These are phyloP conservation scores for Bacterosira constricta DNA, from an alignment of 108 stramenopile genomes.

Conservation along the genomic window DNA sequence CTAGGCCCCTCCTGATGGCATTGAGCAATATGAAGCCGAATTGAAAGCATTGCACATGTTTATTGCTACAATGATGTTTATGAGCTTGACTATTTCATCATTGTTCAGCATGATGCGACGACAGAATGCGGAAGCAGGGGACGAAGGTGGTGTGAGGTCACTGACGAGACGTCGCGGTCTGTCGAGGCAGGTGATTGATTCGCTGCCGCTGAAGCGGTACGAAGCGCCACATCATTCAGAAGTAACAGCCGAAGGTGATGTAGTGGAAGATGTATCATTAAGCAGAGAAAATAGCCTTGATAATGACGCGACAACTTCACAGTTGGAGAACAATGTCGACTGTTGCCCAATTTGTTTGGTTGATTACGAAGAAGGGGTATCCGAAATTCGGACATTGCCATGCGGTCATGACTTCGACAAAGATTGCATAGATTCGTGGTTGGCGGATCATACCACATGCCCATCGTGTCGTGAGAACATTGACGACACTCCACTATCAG, in stretches of 20 bases:
- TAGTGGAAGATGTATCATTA: constrained; percentile 6
- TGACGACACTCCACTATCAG: constrained; percentile 6
- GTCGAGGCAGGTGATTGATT: constrained; percentile 39
- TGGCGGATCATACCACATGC: constrained; percentile 26
- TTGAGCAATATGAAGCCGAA: constrained; percentile 43
- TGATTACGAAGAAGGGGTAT: constrained; percentile 49
- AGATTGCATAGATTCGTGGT: constrained; percentile 58
- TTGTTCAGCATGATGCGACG: constrained; percentile 40
- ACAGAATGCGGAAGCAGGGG: constrained; percentile 11
- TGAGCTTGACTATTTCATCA: constrained; percentile 35
- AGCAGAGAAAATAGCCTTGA: not conserved
- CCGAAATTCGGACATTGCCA: constrained; percentile 52
- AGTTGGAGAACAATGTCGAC: constrained; percentile 29
- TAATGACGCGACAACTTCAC: not conserved
- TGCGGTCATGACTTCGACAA: constrained; percentile 58
- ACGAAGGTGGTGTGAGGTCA: constrained; percentile 3
- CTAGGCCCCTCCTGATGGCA: constrained; percentile 39
- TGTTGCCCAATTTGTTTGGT: constrained; percentile 67
- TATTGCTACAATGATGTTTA: constrained; percentile 50
- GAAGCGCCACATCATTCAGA: constrained; percentile 3
- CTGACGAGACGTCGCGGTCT: constrained; percentile 27
- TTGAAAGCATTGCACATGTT: constrained; percentile 38
- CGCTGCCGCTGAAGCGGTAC: constrained; percentile 44
- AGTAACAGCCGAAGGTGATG: constrained; percentile 8
- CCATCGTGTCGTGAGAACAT: constrained; percentile 30